phyloP scores from a whole-genome alignment of 345 rosid species.

The Pelargonium nanum region DNA sequence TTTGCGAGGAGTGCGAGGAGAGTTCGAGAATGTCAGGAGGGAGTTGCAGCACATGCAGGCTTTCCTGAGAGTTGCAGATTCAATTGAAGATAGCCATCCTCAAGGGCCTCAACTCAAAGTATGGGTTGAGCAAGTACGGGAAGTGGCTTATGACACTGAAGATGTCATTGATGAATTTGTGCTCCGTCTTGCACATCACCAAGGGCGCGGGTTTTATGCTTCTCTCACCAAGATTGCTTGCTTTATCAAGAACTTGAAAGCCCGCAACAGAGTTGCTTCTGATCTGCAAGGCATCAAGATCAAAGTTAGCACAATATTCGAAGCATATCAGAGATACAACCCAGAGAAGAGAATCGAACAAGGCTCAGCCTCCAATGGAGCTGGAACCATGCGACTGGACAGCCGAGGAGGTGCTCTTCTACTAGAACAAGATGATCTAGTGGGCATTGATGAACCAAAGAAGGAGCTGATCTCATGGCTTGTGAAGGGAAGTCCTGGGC shows the following conservation, averaged over 20 bases:
- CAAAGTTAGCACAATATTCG: conserved; percentile 10
- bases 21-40: conserved; percentile 4
- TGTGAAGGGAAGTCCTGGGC: conserved; percentile 2
- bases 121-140: conserved; percentile 20
- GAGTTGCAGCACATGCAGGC: conserved; percentile 23
- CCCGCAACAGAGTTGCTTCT: conserved; percentile 8
- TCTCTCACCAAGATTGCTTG: background rate
- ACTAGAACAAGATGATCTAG: conserved; percentile 21
- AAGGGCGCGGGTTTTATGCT: conserved; percentile 8
- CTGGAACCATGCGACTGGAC: background rate
- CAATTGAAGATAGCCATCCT: conserved; percentile 12
- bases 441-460: conserved; percentile 18
- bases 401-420: conserved; percentile 19
- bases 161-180: conserved; percentile 26
- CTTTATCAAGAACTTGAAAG: conserved; percentile 7
- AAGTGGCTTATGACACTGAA: conserved; percentile 15
- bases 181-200: conserved; percentile 2
- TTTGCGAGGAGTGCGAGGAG: conserved; percentile 9
- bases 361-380: conserved; percentile 9
- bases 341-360: conserved; percentile 6
- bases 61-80: conserved; percentile 17
- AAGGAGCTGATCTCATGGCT: conserved; percentile 9
- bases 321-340: conserved; percentile 10
- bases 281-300: conserved; percentile 10
- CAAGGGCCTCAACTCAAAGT: conserved; percentile 9